Evolutionary conservation across 768 basidiomycete species (phyloP), one percentile per base, ranked within the genome.

Genomic region (Pleurotus ostreatus): DNA sequence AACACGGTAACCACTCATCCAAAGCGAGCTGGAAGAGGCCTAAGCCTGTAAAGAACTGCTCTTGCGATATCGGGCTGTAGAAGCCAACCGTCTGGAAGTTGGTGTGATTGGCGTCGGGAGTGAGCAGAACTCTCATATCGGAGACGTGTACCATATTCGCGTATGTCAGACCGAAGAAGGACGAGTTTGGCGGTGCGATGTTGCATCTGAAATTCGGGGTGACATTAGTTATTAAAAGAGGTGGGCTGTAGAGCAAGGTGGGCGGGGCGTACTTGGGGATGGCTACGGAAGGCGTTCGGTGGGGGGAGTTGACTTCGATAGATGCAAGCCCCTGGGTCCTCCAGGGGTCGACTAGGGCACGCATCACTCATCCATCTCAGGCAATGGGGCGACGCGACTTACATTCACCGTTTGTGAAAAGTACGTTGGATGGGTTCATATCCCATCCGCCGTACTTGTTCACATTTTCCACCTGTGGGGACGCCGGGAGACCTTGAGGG

Each of bases 361-460:
- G 11, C 30, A 9, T 34, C 3, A 34, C 3, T 3, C 9, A 34
- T 8, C 2, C 30, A 3, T 34, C 30, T 34, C 30, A 11, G 11
- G 22, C 15, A 23, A 20, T 5, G 47, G 26, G 8, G 9, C 59
- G 25, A 4, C 15, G 26, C 11, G 15, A 66, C 75, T 25, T 45
- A 74, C 78, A 79, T 73, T 79, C 77, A 16, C 78, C 78, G 57
- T 79, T 79, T 2, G 76, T 71, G 60, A 76, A 80, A 55, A 80
- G 61, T 6, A 78, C 71, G 49, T 80, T 79, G 0, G 76, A 72
- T 2, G 75, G 76, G 2, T 67, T 74, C 79, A 80, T 80, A 51
- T 76, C 62, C 79, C 79, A 80, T 4, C 78, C 79, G 1, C 79
- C 78, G 49, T 80, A 79, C 55, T 78, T 79, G 55, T 79, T 78